Conservation (phyloP, 2,329 filamentous ascomycete genomes). For the Neocucurbitaria cava region DNA sequence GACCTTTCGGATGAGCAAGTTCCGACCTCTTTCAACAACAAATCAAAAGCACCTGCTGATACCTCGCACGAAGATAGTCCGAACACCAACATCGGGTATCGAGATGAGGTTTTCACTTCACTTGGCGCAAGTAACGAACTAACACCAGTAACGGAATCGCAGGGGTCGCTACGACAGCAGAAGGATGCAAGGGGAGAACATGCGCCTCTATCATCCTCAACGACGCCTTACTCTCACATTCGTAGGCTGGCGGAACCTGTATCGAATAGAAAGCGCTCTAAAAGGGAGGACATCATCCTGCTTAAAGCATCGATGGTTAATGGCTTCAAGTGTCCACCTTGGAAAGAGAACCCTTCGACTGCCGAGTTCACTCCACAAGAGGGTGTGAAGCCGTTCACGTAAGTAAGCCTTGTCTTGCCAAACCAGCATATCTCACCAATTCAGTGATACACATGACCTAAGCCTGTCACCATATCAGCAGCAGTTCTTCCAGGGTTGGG, state of each 20-base stretch:
- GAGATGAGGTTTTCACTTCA: not conserved
- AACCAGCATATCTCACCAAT: constrained; percentile 14
- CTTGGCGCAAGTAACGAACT: not conserved
- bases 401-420: constrained; percentile 43
- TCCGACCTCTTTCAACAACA: not conserved
- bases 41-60: constrained; percentile 18
- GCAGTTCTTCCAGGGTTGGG: constrained; percentile 83
- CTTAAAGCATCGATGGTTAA: constrained; percentile 80
- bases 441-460: constrained; percentile 70
- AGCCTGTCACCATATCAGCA: constrained; percentile 77
- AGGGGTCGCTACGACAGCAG: not conserved
- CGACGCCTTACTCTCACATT: constrained; percentile 30
- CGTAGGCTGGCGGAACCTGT: constrained; percentile 54
- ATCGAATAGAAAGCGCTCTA: constrained; percentile 68
- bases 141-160: not conserved
- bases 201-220: constrained; percentile 6
- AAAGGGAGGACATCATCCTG: constrained; percentile 77
- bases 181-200: not conserved
- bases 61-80: constrained; percentile 13
- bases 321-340: constrained; percentile 83
- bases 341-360: constrained; percentile 69
- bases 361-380: constrained; percentile 66
- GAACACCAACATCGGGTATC: not conserved
- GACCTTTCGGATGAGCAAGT: constrained; percentile 9
- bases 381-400: constrained; percentile 66